Percentiles rank a stretch among this genome's conserved stretches.
These are phyloP conservation scores for Apostasia ramifera DNA, from an alignment of 106 monocot genomes.

Conservation along the genomic window DNA sequence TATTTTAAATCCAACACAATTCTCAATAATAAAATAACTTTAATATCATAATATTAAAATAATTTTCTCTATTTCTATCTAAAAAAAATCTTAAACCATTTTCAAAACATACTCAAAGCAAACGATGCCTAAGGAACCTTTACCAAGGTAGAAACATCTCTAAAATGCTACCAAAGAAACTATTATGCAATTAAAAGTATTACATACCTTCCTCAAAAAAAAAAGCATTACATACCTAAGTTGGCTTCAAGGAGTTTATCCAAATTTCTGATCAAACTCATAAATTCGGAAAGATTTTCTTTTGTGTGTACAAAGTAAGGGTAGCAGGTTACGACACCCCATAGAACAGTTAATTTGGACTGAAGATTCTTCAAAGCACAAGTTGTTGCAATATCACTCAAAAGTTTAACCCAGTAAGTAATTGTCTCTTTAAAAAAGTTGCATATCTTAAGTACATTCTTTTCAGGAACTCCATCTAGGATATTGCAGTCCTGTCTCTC, in stretches of 20 bases:
- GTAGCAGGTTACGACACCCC: slow-evolving; percentile 70
- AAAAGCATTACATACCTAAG: slow-evolving; percentile 31
- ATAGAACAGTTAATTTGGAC: slow-evolving; percentile 47
- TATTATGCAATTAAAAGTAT: background rate
- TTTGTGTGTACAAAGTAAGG: slow-evolving; percentile 27
- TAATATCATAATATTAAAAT: background rate
- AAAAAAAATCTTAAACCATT: too few species aligned
- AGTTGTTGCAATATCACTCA: slow-evolving; percentile 12
- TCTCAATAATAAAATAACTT: too few species aligned
- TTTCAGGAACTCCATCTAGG: slow-evolving; percentile 18
- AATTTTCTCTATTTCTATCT: too few species aligned
- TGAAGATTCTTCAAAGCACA: slow-evolving; percentile 4
- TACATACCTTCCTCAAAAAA: too few species aligned
- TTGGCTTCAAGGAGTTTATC: slow-evolving; percentile 38
- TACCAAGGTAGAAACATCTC: too few species aligned
- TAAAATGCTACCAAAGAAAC: background rate
- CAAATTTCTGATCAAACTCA: slow-evolving; percentile 32
- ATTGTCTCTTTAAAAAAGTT: slow-evolving; percentile 46
- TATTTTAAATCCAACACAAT: too few species aligned
- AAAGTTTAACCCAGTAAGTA: slow-evolving; percentile 35
- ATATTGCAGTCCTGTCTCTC: slow-evolving; percentile 24
- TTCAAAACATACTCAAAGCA: background rate
- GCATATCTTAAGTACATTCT: slow-evolving; percentile 23
- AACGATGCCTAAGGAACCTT: background rate
- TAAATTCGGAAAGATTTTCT: slow-evolving; percentile 12